Percentiles rank a stretch among this genome's conserved stretches.
phyloP scores from a whole-genome alignment of 2,329 filamentous ascomycete genomes.

The Stagonosporopsis chrysanthemi region DNA sequence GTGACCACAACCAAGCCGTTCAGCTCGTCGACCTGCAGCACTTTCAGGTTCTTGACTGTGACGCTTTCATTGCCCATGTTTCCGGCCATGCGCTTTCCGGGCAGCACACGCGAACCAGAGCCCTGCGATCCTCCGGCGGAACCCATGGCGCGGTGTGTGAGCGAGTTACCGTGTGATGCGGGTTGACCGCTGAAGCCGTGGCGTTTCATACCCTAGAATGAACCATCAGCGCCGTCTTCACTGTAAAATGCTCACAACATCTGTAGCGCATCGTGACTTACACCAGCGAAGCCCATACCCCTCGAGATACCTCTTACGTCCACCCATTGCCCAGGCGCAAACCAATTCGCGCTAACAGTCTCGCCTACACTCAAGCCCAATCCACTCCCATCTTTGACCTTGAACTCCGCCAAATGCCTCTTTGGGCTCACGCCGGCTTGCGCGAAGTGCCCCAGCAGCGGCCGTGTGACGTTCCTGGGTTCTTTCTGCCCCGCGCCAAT shows the following conservation, averaged over 20 bases:
- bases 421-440: slow-evolving; percentile 83
- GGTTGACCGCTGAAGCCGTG: slow-evolving; percentile 89
- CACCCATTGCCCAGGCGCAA: slow-evolving; percentile 86
- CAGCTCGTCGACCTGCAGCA: slow-evolving; percentile 85
- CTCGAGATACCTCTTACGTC: slow-evolving; percentile 81
- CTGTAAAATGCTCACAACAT: too few relatives aligned
- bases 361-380: slow-evolving; percentile 77
- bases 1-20: slow-evolving; percentile 89
- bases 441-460: slow-evolving; percentile 88
- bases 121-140: slow-evolving; percentile 89
- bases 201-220: slow-evolving; percentile 81
- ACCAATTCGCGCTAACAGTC: slow-evolving; percentile 85
- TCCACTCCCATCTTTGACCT: slow-evolving; percentile 75
- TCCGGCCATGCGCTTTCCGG: slow-evolving; percentile 97
- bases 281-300: slow-evolving; percentile 91
- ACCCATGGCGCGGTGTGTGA: slow-evolving; percentile 91
- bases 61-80: slow-evolving; percentile 90
- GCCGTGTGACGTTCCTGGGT: slow-evolving; percentile 77
- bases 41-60: slow-evolving; percentile 89
- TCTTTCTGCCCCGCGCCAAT: slow-evolving; percentile 80
- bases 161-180: slow-evolving; percentile 92
- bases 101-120: slow-evolving; percentile 87
- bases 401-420: slow-evolving; percentile 83
- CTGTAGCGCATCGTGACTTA: slow-evolving; percentile 41
- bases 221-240: slow-evolving; percentile 11